phyloP scores from a whole-genome alignment of 345 rosid species.

The Odontarrhena argentea region DNA sequence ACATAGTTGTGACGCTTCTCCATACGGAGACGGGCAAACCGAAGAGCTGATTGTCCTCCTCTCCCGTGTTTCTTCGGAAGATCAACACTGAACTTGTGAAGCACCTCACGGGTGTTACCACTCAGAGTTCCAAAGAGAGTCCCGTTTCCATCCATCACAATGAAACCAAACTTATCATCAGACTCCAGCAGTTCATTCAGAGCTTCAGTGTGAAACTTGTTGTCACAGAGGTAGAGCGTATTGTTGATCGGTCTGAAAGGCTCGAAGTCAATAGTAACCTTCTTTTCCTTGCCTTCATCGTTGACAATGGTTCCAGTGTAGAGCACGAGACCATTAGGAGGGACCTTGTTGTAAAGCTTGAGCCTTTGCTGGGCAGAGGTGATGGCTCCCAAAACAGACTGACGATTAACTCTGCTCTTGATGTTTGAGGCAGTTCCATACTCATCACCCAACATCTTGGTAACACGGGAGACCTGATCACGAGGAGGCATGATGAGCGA shows the following conservation, averaged over 20 bases:
- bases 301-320: constrained; percentile 47
- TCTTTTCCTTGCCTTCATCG: constrained; percentile 52
- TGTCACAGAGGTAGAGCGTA: constrained; percentile 47
- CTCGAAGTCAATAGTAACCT: constrained; percentile 48
- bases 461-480: constrained; percentile 50
- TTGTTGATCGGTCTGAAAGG: constrained; percentile 48
- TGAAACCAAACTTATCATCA: constrained; percentile 35
- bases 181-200: constrained; percentile 31
- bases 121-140: constrained; percentile 48
- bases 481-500: constrained; percentile 49
- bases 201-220: constrained; percentile 35
- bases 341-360: constrained; percentile 51
- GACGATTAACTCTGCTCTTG: constrained; percentile 52
- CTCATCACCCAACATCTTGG: constrained; percentile 52
- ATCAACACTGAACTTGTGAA: constrained; percentile 49
- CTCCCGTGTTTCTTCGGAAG: constrained; percentile 54
- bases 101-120: constrained; percentile 47
- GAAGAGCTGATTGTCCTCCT: constrained; percentile 53
- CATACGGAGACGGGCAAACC: constrained; percentile 48
- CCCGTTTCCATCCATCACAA: constrained; percentile 51
- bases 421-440: constrained; percentile 52
- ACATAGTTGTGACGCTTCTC: constrained; percentile 45
- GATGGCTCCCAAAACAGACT: constrained; percentile 50
- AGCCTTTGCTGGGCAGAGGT: constrained; percentile 49
- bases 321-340: constrained; percentile 50